A percentile compares a stretch with the other conserved stretches of the same genome.
Evolutionary conservation across 495 filamentous ascomycete species (phyloP).

Genomic region (Neurospora terricola): DNA sequence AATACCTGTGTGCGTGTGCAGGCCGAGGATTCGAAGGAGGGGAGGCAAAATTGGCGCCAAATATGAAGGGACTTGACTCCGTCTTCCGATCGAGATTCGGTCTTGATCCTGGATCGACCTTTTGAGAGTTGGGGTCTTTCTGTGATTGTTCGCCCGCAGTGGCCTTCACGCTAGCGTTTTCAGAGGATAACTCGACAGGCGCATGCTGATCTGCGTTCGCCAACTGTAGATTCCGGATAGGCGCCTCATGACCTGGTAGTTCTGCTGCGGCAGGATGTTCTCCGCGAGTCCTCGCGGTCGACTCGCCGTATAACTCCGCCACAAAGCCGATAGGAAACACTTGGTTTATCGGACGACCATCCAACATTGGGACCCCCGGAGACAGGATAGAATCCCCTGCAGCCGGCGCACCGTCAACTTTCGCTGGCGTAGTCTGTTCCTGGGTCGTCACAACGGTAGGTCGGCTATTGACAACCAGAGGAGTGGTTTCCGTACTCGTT

Average conservation of each 20-base stretch:
- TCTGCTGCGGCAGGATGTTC: conserved; percentile 35
- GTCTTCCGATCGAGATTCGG: not conserved
- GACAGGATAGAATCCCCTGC: not conserved
- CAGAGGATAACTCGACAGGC: conserved; percentile 21
- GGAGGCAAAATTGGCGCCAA: not conserved
- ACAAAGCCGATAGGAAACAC: conserved; percentile 33
- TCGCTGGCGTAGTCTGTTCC: not conserved
- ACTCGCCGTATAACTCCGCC: conserved; percentile 31
- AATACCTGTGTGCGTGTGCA: not conserved
- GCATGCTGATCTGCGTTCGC: conserved; percentile 8
- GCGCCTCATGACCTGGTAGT: conserved; percentile 18
- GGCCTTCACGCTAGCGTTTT: conserved; percentile 6
- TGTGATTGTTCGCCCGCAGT: not conserved
- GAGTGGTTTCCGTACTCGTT: conserved; percentile 15
- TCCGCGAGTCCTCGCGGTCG: conserved; percentile 22
- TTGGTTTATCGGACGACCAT: conserved; percentile 7
- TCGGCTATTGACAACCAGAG: conserved; percentile 5
- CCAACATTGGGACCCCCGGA: conserved; percentile 8
- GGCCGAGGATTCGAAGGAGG: not conserved
- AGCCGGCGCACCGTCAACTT: not conserved
- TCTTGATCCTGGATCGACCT: not conserved
- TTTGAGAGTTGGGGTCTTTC: not conserved
- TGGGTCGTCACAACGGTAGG: conserved; percentile 2
- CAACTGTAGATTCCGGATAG: conserved; percentile 1
- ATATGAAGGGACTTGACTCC: not conserved